Conservation (phyloP, 2,329 filamentous ascomycete genomes). For the Pyrenochaeta sp. region DNA sequence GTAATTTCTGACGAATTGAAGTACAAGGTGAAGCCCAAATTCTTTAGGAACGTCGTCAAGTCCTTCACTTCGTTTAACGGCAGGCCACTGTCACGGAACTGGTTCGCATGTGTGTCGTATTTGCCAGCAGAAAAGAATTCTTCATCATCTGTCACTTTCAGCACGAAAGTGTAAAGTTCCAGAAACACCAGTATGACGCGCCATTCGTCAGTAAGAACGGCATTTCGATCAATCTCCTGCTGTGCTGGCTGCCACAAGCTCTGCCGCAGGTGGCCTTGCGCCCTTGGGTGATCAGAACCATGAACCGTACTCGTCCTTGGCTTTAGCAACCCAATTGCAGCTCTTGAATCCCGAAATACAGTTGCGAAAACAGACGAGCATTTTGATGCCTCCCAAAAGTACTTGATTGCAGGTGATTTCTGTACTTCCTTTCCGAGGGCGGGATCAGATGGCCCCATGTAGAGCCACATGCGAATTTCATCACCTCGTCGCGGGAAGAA, state of each 20-base stretch:
- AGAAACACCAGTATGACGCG: conserved; percentile 87
- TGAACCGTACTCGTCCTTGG: conserved; percentile 34
- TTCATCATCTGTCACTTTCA: conserved; percentile 94
- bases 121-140: conserved; percentile 77
- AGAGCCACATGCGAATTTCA: conserved; percentile 94
- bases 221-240: conserved; percentile 40
- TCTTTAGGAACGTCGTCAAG: conserved; percentile 86
- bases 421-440: conserved; percentile 40
- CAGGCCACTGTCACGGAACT: conserved; percentile 68
- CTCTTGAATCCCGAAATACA: conserved; percentile 64
- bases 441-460: conserved; percentile 71
- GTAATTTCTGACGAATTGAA: conserved; percentile 77
- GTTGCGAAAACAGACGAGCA: conserved; percentile 64
- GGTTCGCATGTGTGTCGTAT: conserved; percentile 32
- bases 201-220: conserved; percentile 75
- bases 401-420: conserved; percentile 73
- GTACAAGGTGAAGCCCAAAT: conserved; percentile 86
- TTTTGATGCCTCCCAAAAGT: conserved; percentile 78
- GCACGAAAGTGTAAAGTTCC: conserved; percentile 90
- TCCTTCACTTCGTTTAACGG: conserved; percentile 73
- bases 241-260: conserved; percentile 44
- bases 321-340: conserved; percentile 65
- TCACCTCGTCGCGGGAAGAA: conserved; percentile 84
- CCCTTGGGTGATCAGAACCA: conserved; percentile 8
- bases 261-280: conserved; percentile 25